phyloP scores from a whole-genome alignment of 192 early-diverging fungal genomes.

The Podila epigama region DNA sequence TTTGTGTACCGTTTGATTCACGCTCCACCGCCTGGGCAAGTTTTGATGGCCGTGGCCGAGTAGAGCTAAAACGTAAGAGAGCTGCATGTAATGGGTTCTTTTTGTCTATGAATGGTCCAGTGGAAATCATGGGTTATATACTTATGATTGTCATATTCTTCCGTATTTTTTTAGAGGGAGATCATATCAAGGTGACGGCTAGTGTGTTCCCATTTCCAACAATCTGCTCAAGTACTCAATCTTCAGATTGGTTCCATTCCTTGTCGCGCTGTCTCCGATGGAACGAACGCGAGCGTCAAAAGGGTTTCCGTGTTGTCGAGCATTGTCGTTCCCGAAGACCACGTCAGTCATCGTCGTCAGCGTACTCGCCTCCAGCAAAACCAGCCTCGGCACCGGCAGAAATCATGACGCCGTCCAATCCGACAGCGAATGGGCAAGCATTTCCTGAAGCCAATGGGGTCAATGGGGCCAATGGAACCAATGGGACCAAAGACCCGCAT shows the following conservation, averaged over 20 bases:
- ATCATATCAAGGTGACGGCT: slow-evolving; percentile 87
- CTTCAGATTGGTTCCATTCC: slow-evolving; percentile 91
- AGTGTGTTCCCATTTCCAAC: slow-evolving; percentile 90
- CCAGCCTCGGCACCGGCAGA: not conserved
- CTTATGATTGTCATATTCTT: not conserved
- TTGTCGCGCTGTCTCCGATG: slow-evolving; percentile 87
- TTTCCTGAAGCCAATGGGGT: not conserved
- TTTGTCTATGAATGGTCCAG: no score
- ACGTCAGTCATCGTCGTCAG: slow-evolving; percentile 15
- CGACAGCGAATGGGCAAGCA: not conserved
- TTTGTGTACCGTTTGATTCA: slow-evolving; percentile 84
- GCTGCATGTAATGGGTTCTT: no score
- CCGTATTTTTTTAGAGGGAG: slow-evolving; percentile 66
- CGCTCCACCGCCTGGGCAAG: slow-evolving; percentile 92
- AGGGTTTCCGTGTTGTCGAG: slow-evolving; percentile 69
- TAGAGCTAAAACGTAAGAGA: slow-evolving; percentile 75
- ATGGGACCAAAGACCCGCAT: not conserved
- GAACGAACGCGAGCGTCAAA: slow-evolving; percentile 94
- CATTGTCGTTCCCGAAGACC: slow-evolving; percentile 22
- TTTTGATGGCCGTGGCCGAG: slow-evolving; percentile 94
- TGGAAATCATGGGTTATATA: no score
- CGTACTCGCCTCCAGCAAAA: slow-evolving; percentile 2
- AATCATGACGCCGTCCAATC: not conserved
- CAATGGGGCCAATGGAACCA: not conserved
- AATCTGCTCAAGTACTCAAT: slow-evolving; percentile 75